Conservation (phyloP, 305 asterid species). For the Fraxinus latifolia region DNA sequence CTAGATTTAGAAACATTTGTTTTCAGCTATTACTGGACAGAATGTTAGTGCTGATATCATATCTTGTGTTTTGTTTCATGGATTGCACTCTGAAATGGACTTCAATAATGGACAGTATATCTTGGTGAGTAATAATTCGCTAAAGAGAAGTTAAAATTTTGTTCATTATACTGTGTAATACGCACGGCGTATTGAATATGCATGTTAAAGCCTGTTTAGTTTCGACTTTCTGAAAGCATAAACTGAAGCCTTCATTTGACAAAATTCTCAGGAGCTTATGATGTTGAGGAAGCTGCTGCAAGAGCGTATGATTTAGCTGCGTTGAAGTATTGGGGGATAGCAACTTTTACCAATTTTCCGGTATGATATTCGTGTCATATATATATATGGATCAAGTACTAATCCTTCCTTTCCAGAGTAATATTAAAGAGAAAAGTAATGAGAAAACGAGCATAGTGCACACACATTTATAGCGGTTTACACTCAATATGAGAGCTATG, state of each 20-base stretch:
- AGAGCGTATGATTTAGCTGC: constrained; percentile 75
- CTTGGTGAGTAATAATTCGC: constrained; percentile 51
- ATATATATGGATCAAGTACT: not conserved
- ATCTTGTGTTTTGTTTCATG: constrained; percentile 22
- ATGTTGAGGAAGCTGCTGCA: constrained; percentile 74
- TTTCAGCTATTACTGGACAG: not conserved
- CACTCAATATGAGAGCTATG: not conserved
- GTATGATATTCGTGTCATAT: constrained; percentile 30
- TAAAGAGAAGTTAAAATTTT: not conserved
- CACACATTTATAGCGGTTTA: not conserved
- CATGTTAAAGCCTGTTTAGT: not conserved
- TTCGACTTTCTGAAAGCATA: not conserved
- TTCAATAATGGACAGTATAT: constrained; percentile 50
- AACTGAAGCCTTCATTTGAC: not conserved
- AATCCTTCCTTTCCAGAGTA: not conserved
- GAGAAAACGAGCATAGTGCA: not conserved
- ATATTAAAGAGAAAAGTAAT: not conserved
- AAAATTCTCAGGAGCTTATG: constrained; percentile 54
- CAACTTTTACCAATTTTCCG: constrained; percentile 67
- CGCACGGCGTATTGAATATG: not conserved
- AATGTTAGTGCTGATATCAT: constrained; percentile 15
- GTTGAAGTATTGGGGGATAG: constrained; percentile 66
- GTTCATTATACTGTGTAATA: not conserved
- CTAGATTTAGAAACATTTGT: not conserved
- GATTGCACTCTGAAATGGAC: not conserved